A percentile compares a stretch with the other conserved stretches of the same genome.
Evolutionary conservation across 164 flowering plant genomes (phyloP).

Genomic region (Malania oleifera): DNA sequence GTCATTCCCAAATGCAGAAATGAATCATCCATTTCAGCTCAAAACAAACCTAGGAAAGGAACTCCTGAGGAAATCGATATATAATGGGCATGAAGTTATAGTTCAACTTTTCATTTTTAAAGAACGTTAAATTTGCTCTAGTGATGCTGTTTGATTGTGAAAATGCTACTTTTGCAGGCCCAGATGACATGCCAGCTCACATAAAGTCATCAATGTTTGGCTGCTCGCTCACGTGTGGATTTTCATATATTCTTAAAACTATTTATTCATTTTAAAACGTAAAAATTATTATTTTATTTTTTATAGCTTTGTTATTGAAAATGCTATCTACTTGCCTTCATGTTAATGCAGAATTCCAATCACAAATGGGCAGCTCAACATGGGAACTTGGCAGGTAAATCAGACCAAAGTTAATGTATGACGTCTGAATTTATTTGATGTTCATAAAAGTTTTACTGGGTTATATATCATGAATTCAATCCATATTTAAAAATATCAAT

Average conservation of each 20-base stretch:
- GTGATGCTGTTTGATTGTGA: neutral
- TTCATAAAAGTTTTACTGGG: neutral
- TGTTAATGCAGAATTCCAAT: slow-evolving; percentile 71
- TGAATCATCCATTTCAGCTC: too few relatives aligned
- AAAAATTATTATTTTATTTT: neutral
- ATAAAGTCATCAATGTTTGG: slow-evolving; percentile 91
- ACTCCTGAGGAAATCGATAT: too few relatives aligned
- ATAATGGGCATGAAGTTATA: too few relatives aligned
- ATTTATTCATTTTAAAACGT: neutral
- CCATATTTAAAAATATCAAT: too few relatives aligned
- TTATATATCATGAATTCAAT: too few relatives aligned
- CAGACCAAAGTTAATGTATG: neutral
- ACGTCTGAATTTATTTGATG: neutral
- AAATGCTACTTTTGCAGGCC: slow-evolving; percentile 48
- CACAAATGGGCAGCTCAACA: slow-evolving; percentile 75
- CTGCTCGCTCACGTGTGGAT: slow-evolving; percentile 67
- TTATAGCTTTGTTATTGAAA: neutral
- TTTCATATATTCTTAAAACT: neutral
- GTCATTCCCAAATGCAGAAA: too few relatives aligned
- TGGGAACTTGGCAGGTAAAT: slow-evolving; percentile 98
- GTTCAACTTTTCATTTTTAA: too few relatives aligned
- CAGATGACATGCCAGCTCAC: slow-evolving; percentile 99
- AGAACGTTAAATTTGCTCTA: too few relatives aligned
- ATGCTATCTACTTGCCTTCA: neutral
- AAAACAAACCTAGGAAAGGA: too few relatives aligned